Conservation (phyloP, 192 early-diverging fungal species). For the Coemansia sp. region DNA sequence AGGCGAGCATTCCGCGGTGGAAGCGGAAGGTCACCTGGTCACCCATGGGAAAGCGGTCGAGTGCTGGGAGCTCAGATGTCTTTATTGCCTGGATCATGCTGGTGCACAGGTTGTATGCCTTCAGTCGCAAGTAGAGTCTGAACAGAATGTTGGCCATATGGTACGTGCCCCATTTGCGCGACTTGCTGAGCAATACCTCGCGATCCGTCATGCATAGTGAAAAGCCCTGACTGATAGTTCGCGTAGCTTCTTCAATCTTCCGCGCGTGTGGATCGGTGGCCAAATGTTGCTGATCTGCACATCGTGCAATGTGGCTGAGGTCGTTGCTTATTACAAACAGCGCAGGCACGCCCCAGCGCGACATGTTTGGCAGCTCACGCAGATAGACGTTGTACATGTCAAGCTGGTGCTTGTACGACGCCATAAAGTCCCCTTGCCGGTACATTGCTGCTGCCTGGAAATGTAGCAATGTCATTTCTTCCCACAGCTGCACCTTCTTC, state of each 20-base stretch:
- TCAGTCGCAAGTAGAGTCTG: conserved; percentile 81
- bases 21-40: conserved; percentile 86
- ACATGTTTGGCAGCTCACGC: conserved; percentile 34
- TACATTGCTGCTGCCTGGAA: conserved; percentile 29
- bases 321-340: conserved; percentile 37
- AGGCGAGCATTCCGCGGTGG: conserved; percentile 84
- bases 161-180: conserved; percentile 94
- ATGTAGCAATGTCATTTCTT: conserved; percentile 29
- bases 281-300: conserved; percentile 29
- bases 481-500: conserved; percentile 6
- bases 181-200: conserved; percentile 35
- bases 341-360: conserved; percentile 32
- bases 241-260: conserved; percentile 79
- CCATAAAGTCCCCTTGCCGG: conserved; percentile 18
- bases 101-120: conserved; percentile 72
- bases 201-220: conserved; percentile 84
- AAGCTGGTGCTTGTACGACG: conserved; percentile 32
- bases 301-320: conserved; percentile 22
- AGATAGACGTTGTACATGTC: conserved; percentile 39
- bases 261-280: neutral
- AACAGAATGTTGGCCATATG: conserved; percentile 84
- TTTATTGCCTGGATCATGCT: conserved; percentile 78
- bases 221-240: conserved; percentile 87
- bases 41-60: conserved; percentile 77
- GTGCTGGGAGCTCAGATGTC: conserved; percentile 68